Conservation (phyloP, 768 basidiomycete species). For the Guyanaporus albipodus region DNA sequence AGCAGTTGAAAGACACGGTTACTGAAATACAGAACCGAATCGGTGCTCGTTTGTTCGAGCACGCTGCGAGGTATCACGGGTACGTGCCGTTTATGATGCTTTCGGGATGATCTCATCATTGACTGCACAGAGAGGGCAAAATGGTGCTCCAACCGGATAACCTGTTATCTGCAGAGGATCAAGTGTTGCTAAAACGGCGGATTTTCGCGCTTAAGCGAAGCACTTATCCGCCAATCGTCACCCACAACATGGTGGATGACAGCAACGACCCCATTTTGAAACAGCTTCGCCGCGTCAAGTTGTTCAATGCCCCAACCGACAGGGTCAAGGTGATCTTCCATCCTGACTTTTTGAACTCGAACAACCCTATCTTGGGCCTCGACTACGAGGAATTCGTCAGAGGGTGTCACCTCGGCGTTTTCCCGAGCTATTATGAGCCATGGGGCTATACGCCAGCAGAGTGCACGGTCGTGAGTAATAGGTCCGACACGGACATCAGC, state of each 20-base stretch:
- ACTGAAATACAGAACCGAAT: slow-evolving; percentile 93
- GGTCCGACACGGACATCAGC: background rate
- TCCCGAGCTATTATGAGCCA: slow-evolving; percentile 96
- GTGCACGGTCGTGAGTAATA: slow-evolving; percentile 82
- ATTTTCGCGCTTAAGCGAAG: slow-evolving; percentile 96
- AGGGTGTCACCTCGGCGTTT: slow-evolving; percentile 97
- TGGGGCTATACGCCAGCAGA: slow-evolving; percentile 98
- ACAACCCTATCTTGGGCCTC: slow-evolving; percentile 94
- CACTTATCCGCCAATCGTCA: slow-evolving; percentile 92
- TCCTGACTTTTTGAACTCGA: slow-evolving; percentile 96
- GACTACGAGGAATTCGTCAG: slow-evolving; percentile 99
- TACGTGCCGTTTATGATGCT: slow-evolving; percentile 32
- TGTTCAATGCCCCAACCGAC: slow-evolving; percentile 87
- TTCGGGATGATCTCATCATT: background rate
- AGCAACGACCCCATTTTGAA: slow-evolving; percentile 88
- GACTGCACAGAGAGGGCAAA: slow-evolving; percentile 56
- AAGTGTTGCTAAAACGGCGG: slow-evolving; percentile 89
- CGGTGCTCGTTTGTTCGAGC: slow-evolving; percentile 89
- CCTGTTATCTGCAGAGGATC: slow-evolving; percentile 87
- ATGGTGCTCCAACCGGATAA: slow-evolving; percentile 68
- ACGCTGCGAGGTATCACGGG: slow-evolving; percentile 91
- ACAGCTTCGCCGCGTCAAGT: slow-evolving; percentile 88
- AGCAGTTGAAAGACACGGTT: slow-evolving; percentile 93
- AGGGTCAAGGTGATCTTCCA: slow-evolving; percentile 98
- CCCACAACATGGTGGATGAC: slow-evolving; percentile 98